phyloP scores from a whole-genome alignment of 164 flowering plant species.

The Cinnamomum micranthum region DNA sequence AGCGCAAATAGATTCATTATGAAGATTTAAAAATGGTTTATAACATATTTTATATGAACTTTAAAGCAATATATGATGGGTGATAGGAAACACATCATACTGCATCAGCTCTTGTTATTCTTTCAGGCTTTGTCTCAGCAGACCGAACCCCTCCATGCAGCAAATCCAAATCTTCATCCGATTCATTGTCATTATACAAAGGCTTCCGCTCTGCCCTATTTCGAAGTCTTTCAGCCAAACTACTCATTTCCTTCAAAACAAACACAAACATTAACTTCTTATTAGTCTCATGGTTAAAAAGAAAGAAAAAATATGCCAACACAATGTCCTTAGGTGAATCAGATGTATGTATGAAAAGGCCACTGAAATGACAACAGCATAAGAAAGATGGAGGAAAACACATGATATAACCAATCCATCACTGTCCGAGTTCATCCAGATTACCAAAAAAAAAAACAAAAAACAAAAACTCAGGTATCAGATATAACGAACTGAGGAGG shows the following conservation, averaged over 20 bases:
- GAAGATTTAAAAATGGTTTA: neutral
- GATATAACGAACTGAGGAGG: no score
- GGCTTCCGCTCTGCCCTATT: constrained; percentile 83
- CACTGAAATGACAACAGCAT: no score
- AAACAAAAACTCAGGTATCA: no score
- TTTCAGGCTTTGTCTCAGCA: constrained; percentile 43
- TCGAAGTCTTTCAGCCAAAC: constrained; percentile 95
- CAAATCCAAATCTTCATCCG: constrained; percentile 74
- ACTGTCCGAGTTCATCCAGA: no score
- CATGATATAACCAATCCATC: no score
- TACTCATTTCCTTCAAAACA: constrained; percentile 56
- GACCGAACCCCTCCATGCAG: constrained; percentile 19
- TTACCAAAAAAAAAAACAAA: no score
- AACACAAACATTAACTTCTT: neutral
- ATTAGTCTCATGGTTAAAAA: neutral
- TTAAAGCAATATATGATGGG: neutral
- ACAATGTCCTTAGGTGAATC: neutral
- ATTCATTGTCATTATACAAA: constrained; percentile 66
- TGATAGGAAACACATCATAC: constrained; percentile 35
- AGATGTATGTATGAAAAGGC: no score
- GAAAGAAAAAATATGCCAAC: neutral
- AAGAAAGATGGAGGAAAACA: no score
- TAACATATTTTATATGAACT: neutral
- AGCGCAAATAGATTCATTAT: neutral
- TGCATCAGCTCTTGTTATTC: constrained; percentile 62